Percentiles rank a stretch among this genome's conserved stretches.
These are phyloP conservation scores for Termitomyces sp. DNA, from an alignment of 768 basidiomycete genomes.

Conservation along the genomic window DNA sequence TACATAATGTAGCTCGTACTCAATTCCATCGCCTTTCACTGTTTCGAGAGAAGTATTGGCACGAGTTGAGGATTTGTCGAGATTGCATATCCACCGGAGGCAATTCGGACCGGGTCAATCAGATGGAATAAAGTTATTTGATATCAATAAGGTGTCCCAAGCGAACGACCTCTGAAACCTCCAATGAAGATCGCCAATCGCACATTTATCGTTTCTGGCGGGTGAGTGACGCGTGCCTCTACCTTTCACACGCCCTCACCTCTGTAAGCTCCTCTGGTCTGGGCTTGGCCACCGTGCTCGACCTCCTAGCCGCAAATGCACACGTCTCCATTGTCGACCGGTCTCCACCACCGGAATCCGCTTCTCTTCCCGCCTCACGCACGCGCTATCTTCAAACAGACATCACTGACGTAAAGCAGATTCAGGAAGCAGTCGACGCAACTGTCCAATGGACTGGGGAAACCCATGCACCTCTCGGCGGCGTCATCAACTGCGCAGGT, in stretches of 20 bases:
- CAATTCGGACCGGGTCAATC: background rate
- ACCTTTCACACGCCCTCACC: background rate
- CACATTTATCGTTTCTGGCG: constrained; percentile 56
- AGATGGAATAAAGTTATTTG: background rate
- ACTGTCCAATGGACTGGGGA: constrained; percentile 36
- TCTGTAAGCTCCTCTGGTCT: constrained; percentile 47
- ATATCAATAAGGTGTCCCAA: background rate
- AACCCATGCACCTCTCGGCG: constrained; percentile 41
- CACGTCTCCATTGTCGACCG: background rate
- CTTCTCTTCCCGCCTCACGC: background rate
- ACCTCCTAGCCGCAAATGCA: constrained; percentile 30
- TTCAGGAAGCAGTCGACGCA: constrained; percentile 4
- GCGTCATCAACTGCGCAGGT: constrained; percentile 56
- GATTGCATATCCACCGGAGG: background rate
- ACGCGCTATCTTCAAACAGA: background rate
- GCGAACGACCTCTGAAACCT: background rate
- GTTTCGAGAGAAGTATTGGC: background rate
- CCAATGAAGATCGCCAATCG: constrained; percentile 48
- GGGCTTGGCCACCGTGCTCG: constrained; percentile 46
- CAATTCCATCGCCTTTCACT: background rate
- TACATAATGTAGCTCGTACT: background rate
- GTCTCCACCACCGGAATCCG: background rate
- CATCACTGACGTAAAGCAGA: background rate
- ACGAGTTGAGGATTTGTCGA: background rate
- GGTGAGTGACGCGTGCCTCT: constrained; percentile 29